Conservation (phyloP, 305 asterid species). For the Solanum aculeatissimum region DNA sequence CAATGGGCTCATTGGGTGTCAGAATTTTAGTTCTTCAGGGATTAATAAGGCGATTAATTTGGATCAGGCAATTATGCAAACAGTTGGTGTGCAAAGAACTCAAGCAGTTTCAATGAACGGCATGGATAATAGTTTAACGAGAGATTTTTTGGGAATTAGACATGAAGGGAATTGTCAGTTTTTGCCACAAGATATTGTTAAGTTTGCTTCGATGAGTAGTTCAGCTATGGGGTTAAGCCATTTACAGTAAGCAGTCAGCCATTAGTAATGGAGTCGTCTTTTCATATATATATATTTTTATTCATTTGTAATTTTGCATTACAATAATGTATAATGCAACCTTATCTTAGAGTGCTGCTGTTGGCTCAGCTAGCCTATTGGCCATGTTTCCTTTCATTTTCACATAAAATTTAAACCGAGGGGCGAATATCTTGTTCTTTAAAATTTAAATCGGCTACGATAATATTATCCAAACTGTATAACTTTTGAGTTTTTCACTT, state of each 20-base stretch:
- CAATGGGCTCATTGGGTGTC: not conserved
- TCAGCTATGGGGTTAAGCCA: constrained; percentile 14
- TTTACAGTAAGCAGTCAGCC: not conserved
- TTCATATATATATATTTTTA: not conserved
- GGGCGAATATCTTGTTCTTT: too few relatives aligned
- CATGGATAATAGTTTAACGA: not conserved
- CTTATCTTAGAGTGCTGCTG: not conserved
- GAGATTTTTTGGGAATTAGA: constrained; percentile 12
- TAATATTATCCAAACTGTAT: too few relatives aligned
- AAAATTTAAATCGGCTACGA: too few relatives aligned
- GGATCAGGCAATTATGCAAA: not conserved
- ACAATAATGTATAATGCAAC: not conserved
- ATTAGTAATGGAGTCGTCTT: not conserved
- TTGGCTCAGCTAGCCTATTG: not conserved
- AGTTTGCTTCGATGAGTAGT: constrained; percentile 2
- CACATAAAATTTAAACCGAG: too few relatives aligned
- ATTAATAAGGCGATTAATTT: not conserved
- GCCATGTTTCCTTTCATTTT: too few relatives aligned
- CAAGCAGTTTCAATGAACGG: not conserved
- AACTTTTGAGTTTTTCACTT: too few relatives aligned
- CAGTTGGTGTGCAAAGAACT: not conserved
- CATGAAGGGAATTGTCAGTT: constrained; percentile 6
- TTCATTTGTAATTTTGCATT: not conserved
- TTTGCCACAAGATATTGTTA: constrained; percentile 3
- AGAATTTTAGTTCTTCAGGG: not conserved